phyloP scores from a whole-genome alignment of 805 yeast species.

The Kuraishia piskuri region DNA sequence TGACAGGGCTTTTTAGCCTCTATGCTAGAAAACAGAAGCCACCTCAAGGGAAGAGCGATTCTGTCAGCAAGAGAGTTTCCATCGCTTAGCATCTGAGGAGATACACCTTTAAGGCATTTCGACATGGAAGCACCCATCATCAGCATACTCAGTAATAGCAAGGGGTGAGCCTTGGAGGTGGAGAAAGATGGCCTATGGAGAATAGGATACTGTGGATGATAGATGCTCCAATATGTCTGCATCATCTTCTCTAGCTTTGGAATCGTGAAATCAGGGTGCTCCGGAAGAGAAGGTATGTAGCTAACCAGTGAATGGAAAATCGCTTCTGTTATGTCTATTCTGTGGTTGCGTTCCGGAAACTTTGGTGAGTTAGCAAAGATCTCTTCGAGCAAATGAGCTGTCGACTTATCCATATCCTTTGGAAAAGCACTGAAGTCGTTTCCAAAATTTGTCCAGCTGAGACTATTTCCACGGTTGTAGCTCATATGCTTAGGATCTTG shows the following conservation, averaged over 20 bases:
- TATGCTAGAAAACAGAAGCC: conserved; percentile 33
- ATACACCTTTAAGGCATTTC: neutral
- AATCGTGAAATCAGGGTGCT: neutral
- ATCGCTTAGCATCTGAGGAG: neutral
- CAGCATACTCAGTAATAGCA: conserved; percentile 45
- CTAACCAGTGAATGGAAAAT: neutral
- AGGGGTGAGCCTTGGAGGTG: conserved; percentile 40
- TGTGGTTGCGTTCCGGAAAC: neutral
- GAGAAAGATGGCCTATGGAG: conserved; percentile 40
- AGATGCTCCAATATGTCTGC: conserved; percentile 41
- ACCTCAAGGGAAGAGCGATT: conserved; percentile 35
- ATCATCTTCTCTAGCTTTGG: conserved; percentile 10
- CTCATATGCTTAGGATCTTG: neutral
- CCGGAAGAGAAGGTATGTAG: neutral
- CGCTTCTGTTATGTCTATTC: neutral
- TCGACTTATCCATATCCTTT: neutral
- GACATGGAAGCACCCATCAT: conserved; percentile 38
- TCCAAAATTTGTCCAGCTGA: neutral
- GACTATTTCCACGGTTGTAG: neutral
- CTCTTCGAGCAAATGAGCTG: neutral
- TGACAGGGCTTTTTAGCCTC: conserved; percentile 37
- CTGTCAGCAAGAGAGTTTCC: conserved; percentile 19
- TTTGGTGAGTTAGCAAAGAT: neutral
- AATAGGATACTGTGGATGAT: conserved; percentile 46
- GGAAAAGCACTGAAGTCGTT: neutral